Conservation (phyloP, 179 eudicot species). For the Drosera spatulata region DNA sequence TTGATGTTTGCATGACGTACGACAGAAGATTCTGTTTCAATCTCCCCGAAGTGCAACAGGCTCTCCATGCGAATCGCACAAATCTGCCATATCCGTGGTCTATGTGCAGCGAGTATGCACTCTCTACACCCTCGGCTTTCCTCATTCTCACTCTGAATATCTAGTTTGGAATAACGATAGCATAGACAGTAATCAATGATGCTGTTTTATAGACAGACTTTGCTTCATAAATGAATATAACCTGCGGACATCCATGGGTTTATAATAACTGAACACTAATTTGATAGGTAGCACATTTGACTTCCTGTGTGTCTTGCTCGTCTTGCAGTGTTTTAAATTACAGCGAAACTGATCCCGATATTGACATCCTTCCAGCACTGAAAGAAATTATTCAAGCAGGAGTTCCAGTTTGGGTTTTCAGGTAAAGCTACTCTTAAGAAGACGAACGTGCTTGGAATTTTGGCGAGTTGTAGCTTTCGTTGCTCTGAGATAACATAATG, state of each 20-base stretch:
- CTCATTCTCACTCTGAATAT: too few relatives aligned
- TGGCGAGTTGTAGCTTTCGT: too few relatives aligned
- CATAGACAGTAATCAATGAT: too few relatives aligned
- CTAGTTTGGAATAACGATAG: too few relatives aligned
- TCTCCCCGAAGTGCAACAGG: constrained; percentile 89
- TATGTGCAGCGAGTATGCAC: constrained; percentile 73
- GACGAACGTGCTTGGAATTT: neutral
- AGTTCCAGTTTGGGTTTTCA: constrained; percentile 83
- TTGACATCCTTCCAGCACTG: constrained; percentile 76
- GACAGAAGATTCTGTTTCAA: constrained; percentile 81
- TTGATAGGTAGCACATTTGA: too few relatives aligned
- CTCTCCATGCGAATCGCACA: constrained; percentile 94
- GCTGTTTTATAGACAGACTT: too few relatives aligned
- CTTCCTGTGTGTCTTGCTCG: neutral
- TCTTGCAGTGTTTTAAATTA: constrained; percentile 54
- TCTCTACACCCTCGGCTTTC: neutral
- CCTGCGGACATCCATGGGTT: too few relatives aligned
- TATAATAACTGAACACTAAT: too few relatives aligned
- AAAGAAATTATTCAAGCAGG: constrained; percentile 39
- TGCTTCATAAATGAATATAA: too few relatives aligned
- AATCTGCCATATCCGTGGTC: constrained; percentile 76
- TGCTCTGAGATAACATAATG: too few relatives aligned
- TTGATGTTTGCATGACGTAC: constrained; percentile 81
- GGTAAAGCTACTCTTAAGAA: constrained; percentile 23
- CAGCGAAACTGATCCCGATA: constrained; percentile 47